Conservation (phyloP, 1,139 yeast species). For the Suhomyces panamericanus region DNA sequence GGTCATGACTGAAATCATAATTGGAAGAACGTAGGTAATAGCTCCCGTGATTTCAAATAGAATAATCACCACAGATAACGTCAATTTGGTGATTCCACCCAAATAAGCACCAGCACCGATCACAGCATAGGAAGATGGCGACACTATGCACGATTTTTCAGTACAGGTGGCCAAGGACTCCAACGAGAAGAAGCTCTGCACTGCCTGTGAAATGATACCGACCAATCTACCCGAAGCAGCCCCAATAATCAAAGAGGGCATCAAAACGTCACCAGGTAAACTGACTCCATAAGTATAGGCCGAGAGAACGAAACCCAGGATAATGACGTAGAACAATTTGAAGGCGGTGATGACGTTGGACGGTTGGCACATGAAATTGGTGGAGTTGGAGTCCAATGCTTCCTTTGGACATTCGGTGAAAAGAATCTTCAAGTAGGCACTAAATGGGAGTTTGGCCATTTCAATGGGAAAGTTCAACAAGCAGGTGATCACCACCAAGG, state of each 20-base stretch:
- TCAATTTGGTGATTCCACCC: conserved; percentile 57
- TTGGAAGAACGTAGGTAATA: conserved; percentile 56
- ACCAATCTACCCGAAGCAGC: conserved; percentile 67
- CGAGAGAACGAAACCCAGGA: conserved; percentile 57
- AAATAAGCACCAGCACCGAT: conserved; percentile 61
- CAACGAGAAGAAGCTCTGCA: conserved; percentile 46
- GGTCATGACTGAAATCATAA: conserved; percentile 58
- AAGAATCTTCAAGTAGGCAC: conserved; percentile 54
- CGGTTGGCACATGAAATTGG: conserved; percentile 38
- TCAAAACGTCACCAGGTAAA: conserved; percentile 73
- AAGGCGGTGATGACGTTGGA: conserved; percentile 29
- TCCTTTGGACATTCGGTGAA: conserved; percentile 61
- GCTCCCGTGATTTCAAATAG: conserved; percentile 63
- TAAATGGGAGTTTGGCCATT: conserved; percentile 56
- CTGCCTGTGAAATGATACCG: conserved; percentile 57
- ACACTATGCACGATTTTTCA: conserved; percentile 50
- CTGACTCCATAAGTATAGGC: conserved; percentile 65
- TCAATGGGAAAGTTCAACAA: conserved; percentile 55
- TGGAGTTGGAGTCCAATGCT: conserved; percentile 23
- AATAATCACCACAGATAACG: conserved; percentile 57
- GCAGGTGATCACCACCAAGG: conserved; percentile 51
- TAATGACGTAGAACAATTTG: conserved; percentile 45
- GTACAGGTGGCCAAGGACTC: conserved; percentile 50
- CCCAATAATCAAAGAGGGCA: conserved; percentile 73
- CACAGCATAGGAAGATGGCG: conserved; percentile 62